phyloP scores from a whole-genome alignment of 2,329 filamentous ascomycete genomes.

The Sporothrix brunneoviolacea region DNA sequence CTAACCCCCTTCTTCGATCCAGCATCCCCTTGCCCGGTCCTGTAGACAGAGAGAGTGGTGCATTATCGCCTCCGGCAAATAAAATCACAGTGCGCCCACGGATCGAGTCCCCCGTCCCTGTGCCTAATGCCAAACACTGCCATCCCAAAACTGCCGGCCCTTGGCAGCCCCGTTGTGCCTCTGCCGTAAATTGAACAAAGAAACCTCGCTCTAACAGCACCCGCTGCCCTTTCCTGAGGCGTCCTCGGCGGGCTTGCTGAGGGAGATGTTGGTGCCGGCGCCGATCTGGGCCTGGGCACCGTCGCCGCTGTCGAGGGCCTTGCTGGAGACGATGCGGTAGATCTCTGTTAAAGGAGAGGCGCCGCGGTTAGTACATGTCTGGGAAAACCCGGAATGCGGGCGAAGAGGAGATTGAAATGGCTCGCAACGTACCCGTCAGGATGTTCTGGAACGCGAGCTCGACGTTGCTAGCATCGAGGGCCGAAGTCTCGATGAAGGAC shows the following conservation, averaged over 20 bases:
- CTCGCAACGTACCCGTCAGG: slow-evolving; percentile 77
- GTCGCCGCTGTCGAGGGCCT: slow-evolving; percentile 88
- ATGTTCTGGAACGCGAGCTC: slow-evolving; percentile 99
- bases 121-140: slow-evolving; percentile 8
- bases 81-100: slow-evolving; percentile 15
- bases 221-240: slow-evolving; percentile 68
- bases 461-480: slow-evolving; percentile 96
- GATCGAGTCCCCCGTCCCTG: slow-evolving; percentile 11
- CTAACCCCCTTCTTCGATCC: not conserved
- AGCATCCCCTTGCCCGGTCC: too few relatives aligned
- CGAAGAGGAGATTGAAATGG: not conserved
- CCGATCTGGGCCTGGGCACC: slow-evolving; percentile 71
- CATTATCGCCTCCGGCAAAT: slow-evolving; percentile 9
- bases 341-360: slow-evolving; percentile 62
- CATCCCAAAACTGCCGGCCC: not conserved
- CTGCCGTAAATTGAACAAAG: slow-evolving; percentile 1
- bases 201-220: slow-evolving; percentile 62
- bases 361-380: not conserved
- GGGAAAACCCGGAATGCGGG: not conserved
- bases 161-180: not conserved
- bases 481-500: slow-evolving; percentile 98
- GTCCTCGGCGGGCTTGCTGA: slow-evolving; percentile 78
- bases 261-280: slow-evolving; percentile 74
- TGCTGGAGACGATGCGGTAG: slow-evolving; percentile 98
- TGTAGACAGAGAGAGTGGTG: slow-evolving; percentile 5